phyloP scores from a whole-genome alignment of 371 early-diverging fungal species.

The Actinomortierella wolfii region DNA sequence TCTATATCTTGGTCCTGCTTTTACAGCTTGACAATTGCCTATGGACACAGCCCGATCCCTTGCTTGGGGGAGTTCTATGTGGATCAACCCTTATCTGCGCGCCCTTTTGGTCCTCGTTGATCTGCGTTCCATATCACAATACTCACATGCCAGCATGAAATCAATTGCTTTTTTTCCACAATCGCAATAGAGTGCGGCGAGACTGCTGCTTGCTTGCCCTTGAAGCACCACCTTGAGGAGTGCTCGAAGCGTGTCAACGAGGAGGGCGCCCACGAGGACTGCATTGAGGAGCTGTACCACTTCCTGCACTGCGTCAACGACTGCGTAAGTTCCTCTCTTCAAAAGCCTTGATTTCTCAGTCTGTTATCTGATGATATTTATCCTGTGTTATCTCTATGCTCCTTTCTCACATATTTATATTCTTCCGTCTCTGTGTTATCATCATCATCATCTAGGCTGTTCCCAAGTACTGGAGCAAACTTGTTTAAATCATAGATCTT shows the following conservation, averaged over 20 bases:
- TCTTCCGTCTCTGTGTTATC: background rate
- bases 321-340: constrained; percentile 40
- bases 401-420: background rate
- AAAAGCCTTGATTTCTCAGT: background rate
- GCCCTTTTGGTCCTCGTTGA: too few species aligned
- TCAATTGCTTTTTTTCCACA: background rate
- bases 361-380: background rate
- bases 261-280: constrained; percentile 48
- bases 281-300: constrained; percentile 51
- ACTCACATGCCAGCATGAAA: too few species aligned
- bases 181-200: constrained; percentile 45
- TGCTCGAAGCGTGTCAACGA: constrained; percentile 51
- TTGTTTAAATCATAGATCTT: constrained; percentile 23
- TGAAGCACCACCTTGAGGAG: constrained; percentile 53
- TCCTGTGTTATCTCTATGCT: background rate
- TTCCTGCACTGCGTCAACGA: constrained; percentile 53
- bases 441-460: constrained; percentile 14
- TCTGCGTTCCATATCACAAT: background rate
- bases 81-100: too few species aligned
- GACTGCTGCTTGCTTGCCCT: constrained; percentile 44
- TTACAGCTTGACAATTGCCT: too few species aligned
- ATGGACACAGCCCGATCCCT: too few species aligned
- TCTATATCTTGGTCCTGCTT: too few species aligned
- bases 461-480: constrained; percentile 37
- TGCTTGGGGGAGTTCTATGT: too few species aligned